A percentile compares a stretch with the other conserved stretches of the same genome.
Evolutionary conservation across 306 rosid species (phyloP).

Genomic region (Crataegus laevigata): DNA sequence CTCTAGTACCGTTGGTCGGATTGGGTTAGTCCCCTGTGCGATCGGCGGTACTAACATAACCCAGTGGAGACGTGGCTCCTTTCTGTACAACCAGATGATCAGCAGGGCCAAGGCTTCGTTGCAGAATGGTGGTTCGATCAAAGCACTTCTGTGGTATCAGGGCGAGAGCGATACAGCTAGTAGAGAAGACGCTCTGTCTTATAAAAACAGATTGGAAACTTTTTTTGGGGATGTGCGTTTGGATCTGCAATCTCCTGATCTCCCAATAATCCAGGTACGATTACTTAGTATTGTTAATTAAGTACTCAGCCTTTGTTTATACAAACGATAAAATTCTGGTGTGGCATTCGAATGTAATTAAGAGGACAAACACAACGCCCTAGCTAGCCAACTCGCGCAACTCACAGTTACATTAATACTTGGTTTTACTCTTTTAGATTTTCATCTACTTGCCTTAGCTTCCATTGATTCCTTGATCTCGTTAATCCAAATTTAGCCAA

Average conservation of each 20-base stretch:
- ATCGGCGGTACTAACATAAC: constrained; percentile 35
- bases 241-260: constrained; percentile 58
- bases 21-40: constrained; percentile 42
- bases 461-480: not conserved
- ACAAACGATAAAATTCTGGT: too few species aligned
- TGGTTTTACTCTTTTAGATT: not conserved
- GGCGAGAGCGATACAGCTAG: constrained; percentile 61
- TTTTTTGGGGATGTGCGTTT: constrained; percentile 48
- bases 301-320: not conserved
- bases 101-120: constrained; percentile 40
- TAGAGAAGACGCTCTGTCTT: constrained; percentile 35
- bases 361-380: not conserved
- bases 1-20: not conserved
- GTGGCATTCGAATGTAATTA: not conserved
- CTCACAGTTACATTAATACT: not conserved
- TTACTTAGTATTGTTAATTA: not conserved
- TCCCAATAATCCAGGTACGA: constrained; percentile 71
- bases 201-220: constrained; percentile 32
- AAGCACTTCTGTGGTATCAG: constrained; percentile 72
- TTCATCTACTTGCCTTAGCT: not conserved
- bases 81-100: constrained; percentile 51
- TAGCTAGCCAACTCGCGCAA: not conserved
- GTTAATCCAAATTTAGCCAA: not conserved
- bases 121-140: constrained; percentile 25
- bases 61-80: constrained; percentile 31